phyloP scores from a whole-genome alignment of 2,329 filamentous ascomycete species.

The Colletotrichum eleusines region DNA sequence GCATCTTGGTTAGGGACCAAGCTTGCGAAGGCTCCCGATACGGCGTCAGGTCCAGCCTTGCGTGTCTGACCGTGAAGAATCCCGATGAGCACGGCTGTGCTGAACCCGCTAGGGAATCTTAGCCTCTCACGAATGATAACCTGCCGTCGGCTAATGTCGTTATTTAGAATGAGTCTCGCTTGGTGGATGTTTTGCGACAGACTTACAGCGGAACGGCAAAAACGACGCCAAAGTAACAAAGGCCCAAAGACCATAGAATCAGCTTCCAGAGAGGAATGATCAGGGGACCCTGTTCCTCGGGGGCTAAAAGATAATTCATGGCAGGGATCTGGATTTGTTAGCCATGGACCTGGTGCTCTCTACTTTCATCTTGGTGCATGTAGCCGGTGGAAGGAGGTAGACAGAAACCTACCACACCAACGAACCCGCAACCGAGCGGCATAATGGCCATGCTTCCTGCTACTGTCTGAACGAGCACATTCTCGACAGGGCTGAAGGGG shows the following conservation, averaged over 20 bases:
- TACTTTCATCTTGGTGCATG: constrained; percentile 8
- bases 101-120: constrained; percentile 95
- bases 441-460: constrained; percentile 96
- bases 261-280: constrained; percentile 80
- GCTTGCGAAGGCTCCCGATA: constrained; percentile 57
- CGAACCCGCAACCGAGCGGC: constrained; percentile 95
- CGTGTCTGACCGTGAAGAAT: constrained; percentile 79
- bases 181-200: not conserved
- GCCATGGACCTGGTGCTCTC: not conserved
- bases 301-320: constrained; percentile 84
- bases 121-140: constrained; percentile 94
- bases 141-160: constrained; percentile 72
- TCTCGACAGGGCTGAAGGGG: constrained; percentile 94
- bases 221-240: constrained; percentile 96
- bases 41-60: constrained; percentile 43
- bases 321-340: constrained; percentile 74
- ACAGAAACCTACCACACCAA: constrained; percentile 75
- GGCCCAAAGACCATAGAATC: constrained; percentile 89
- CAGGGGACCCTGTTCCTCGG: constrained; percentile 83
- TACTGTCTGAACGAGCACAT: constrained; percentile 95
- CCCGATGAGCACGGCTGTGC: constrained; percentile 91
- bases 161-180: constrained; percentile 3
- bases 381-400: not conserved
- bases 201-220: constrained; percentile 88
- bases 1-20: constrained; percentile 50